These are phyloP conservation scores for Oemleria cerasiformis DNA, from an alignment of 306 rosid genomes.

Conservation along the genomic window DNA sequence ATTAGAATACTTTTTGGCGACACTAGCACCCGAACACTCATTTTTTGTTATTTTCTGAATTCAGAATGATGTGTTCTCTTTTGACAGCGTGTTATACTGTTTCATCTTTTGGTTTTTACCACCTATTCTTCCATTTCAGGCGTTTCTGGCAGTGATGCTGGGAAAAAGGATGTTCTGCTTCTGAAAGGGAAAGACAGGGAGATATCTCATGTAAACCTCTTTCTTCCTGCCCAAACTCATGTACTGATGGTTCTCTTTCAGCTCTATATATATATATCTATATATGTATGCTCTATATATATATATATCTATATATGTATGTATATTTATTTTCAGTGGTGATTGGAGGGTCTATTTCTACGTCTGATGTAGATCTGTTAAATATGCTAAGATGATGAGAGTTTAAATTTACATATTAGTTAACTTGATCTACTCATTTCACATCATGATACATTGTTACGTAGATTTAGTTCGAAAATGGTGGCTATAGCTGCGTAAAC, in stretches of 20 bases:
- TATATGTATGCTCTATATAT: slow-evolving; percentile 10
- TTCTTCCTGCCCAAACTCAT: slow-evolving; percentile 17
- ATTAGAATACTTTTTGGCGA: not conserved
- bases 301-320: not conserved
- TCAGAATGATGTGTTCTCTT: not conserved
- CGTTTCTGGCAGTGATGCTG: slow-evolving; percentile 42
- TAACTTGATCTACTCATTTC: not conserved
- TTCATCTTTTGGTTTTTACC: not conserved
- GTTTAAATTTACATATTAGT: not conserved
- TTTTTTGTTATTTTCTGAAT: not conserved
- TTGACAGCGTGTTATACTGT: not conserved
- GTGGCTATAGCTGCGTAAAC: not conserved
- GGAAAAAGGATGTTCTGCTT: slow-evolving; percentile 55
- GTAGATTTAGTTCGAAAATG: not conserved
- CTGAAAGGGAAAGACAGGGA: slow-evolving; percentile 58
- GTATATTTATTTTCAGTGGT: not conserved
- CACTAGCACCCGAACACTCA: not conserved
- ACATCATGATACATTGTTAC: not conserved
- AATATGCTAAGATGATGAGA: not conserved
- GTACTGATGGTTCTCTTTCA: slow-evolving; percentile 1
- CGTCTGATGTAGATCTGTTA: not conserved
- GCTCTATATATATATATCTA: not conserved
- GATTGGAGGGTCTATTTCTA: not conserved
- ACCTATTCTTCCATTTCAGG: slow-evolving; percentile 24
- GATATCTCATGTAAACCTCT: slow-evolving; percentile 41